Conservation (phyloP, 2,329 filamentous ascomycete species). For the Alternaria panax region DNA sequence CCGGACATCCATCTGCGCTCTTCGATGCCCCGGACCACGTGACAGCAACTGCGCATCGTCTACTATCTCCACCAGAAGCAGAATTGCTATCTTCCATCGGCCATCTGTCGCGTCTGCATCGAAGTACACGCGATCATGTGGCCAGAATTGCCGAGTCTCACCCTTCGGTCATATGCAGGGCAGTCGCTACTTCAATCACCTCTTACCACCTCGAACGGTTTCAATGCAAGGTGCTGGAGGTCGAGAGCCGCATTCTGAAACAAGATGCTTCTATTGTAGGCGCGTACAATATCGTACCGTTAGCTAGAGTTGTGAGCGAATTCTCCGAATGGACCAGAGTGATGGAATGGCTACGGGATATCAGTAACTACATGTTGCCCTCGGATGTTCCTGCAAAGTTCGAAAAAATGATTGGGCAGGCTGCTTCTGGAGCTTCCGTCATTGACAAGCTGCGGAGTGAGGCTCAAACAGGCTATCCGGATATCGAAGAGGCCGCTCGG, state of each 20-base stretch:
- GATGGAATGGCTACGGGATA: slow-evolving; percentile 84
- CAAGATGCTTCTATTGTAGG: slow-evolving; percentile 83
- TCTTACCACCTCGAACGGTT: slow-evolving; percentile 80
- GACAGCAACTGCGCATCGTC: slow-evolving; percentile 50
- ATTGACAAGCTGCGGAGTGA: slow-evolving; percentile 80
- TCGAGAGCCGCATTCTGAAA: slow-evolving; percentile 79
- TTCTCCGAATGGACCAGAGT: slow-evolving; percentile 87
- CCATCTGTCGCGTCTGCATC: slow-evolving; percentile 79
- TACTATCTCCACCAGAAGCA: slow-evolving; percentile 78
- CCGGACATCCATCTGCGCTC: slow-evolving; percentile 89
- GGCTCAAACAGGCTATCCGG: slow-evolving; percentile 85
- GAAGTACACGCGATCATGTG: slow-evolving; percentile 72
- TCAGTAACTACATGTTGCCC: slow-evolving; percentile 72
- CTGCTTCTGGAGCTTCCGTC: slow-evolving; percentile 72
- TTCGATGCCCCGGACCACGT: slow-evolving; percentile 63
- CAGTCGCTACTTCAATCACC: slow-evolving; percentile 79
- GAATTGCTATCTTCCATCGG: slow-evolving; percentile 80
- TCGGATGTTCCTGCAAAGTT: slow-evolving; percentile 25
- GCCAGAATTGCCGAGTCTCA: slow-evolving; percentile 73
- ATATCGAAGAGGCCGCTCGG: slow-evolving; percentile 79
- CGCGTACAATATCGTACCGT: slow-evolving; percentile 89
- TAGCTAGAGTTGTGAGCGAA: slow-evolving; percentile 82
- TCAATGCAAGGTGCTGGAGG: slow-evolving; percentile 81
- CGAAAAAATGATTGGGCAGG: slow-evolving; percentile 20
- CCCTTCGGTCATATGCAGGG: slow-evolving; percentile 82